Evolutionary conservation across 1,284 basidiomycete genomes (phyloP), one percentile per base, ranked within the genome.

Genomic region (Schizopora paradoxa): DNA sequence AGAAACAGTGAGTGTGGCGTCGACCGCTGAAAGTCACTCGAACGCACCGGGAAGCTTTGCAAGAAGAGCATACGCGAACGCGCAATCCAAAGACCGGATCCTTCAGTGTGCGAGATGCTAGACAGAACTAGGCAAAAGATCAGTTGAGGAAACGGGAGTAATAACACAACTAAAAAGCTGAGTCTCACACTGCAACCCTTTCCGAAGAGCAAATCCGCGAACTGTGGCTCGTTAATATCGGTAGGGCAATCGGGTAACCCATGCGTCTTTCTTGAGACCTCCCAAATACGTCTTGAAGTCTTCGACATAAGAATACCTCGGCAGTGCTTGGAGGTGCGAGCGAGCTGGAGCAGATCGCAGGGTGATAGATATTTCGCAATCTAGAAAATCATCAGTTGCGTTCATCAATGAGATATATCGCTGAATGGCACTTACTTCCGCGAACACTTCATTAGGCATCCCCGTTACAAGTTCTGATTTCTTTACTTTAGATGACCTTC

Each of bases 141-240:
- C n/a, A n/a, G n/a, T n/a, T n/a, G n/a, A n/a, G n/a, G n/a, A n/a
- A n/a, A n/a, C n/a, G n/a, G n/a, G n/a, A n/a, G n/a, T n/a, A n/a
- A n/a, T n/a, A n/a, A n/a, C n/a, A n/a, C n/a, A n/a, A n/a, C n/a
- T n/a, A n/a, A n/a, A n/a, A n/a, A n/a, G n/a, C n/a, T n/a, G n/a
- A n/a, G n/a, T n/a, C 48, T 10, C 11, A 35, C 33, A 35, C 22
- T 48, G 33, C 46, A 48, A 22, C 36, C 21, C 6, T 25, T 37
- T 11, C 37, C 41, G 36, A 51, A 51, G 11, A 41, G 8, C 6
- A 51, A 28, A 14, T 28, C 45, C 8, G 42, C 42, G n/a, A 36
- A 45, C 21, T 35, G 42, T 10, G 47, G 36, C 27, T 45, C 47
- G 29, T 38, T 45, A 11, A 51, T 10, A 37, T 51, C 47, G 6